Base-by-base conservation (phyloP, 139 green algal species). In the Picochlorum sp. region DNA sequence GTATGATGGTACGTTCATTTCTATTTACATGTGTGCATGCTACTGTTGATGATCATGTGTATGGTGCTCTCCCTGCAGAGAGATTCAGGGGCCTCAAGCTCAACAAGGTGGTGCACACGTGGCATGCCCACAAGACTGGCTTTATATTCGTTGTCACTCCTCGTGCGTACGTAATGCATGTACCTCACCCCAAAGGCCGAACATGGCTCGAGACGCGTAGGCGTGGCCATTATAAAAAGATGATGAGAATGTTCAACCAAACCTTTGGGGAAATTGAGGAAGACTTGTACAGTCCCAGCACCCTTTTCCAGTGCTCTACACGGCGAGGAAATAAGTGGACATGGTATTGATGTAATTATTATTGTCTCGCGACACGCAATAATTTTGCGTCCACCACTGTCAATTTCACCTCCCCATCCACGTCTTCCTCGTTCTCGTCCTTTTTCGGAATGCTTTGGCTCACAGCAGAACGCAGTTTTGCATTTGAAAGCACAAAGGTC, bases 401-500 rank as follows among this genome's bases (percentile, higher is more conserved):
- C 18, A 75, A 49, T 57, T 75, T 75, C 37, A 69, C 26, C 13
- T 18, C 49, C 4, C 37, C 37, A 4, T 75, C 69, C 28, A 65
- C 60, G 4, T 41, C 31, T n/a, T 71, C 30, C 62, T 71, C 62
- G 44, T 66, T 16, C 61, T 75, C 69, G 9, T 75, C 69, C 9
- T 66, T 61, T 45, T 47, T 64, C 11, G 47, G 31, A 31, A n/a
- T n/a, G 15, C 59, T 49, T 31, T 58, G 28, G 37, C 23, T 65
- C 44, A 58, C 64, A 4, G 66, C 45, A 15, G 72, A 34, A 15
- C 52, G 26, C 47, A 83, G 66, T 14, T 38, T 67, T 16, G 68
- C 65, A 30, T 77, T 44, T 3, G 73, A 75, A 16, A 83, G 26
- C 6, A 83, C 56, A 49, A 83, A 83, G 11, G 74, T 83, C 76